These are phyloP conservation scores for Funneliformis caledonium DNA, from an alignment of 371 early-diverging fungal genomes.

Conservation along the genomic window DNA sequence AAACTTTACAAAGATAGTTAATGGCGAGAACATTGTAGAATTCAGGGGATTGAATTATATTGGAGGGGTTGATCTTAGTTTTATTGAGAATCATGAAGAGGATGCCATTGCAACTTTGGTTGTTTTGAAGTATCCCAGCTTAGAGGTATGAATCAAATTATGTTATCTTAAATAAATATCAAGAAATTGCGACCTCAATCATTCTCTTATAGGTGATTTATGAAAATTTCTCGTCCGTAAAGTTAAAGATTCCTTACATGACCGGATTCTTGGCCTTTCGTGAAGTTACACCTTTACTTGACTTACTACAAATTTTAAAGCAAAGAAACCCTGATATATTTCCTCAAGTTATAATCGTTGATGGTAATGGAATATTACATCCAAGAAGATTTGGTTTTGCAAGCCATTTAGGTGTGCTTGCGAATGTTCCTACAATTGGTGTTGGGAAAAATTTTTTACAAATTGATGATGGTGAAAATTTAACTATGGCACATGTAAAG, in stretches of 20 bases:
- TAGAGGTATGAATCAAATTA: constrained; percentile 47
- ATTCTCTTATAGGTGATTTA: constrained; percentile 56
- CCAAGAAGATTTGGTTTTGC: constrained; percentile 89
- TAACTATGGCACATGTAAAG: constrained; percentile 47
- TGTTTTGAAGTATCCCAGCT: constrained; percentile 67
- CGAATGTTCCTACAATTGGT: constrained; percentile 79
- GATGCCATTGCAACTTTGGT: constrained; percentile 78
- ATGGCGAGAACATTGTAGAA: background rate
- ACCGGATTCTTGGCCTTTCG: constrained; percentile 91
- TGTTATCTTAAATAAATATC: background rate
- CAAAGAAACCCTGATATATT: constrained; percentile 56
- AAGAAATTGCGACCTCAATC: background rate
- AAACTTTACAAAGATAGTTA: constrained; percentile 7
- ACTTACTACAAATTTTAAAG: constrained; percentile 60
- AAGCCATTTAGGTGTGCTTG: constrained; percentile 81
- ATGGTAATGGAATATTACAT: constrained; percentile 91
- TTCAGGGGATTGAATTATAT: constrained; percentile 60
- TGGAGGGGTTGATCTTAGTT: constrained; percentile 88
- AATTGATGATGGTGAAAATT: constrained; percentile 57
- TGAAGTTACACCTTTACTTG: constrained; percentile 69
- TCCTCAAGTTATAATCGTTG: constrained; percentile 83
- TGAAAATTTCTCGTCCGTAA: constrained; percentile 57
- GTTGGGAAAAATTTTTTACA: constrained; percentile 88
- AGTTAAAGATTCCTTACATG: constrained; percentile 75
- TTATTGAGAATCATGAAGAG: constrained; percentile 62